Conservation (phyloP, 1,139 yeast genomes). For the Scheffersomyces segobiensis region DNA sequence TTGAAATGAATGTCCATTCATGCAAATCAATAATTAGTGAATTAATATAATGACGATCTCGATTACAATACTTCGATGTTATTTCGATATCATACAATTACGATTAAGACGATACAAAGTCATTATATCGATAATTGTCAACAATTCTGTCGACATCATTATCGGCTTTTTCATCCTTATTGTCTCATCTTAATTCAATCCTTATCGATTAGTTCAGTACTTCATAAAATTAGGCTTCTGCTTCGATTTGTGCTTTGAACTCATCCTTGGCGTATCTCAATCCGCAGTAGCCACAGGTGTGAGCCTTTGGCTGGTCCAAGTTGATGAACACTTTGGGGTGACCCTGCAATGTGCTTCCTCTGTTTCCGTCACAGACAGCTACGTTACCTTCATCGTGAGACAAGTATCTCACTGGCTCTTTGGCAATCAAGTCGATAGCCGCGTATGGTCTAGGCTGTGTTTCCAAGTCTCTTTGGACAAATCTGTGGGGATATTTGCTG, state of each 20-base stretch:
- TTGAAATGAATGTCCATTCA: background rate
- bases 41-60: no score
- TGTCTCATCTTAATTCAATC: background rate
- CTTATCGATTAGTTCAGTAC: background rate
- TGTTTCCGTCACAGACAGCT: constrained; percentile 87
- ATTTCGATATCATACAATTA: constrained; percentile 3
- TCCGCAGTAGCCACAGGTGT: constrained; percentile 81
- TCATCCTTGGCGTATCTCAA: constrained; percentile 61
- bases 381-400: constrained; percentile 49
- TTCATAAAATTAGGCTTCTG: constrained; percentile 6
- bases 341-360: constrained; percentile 68
- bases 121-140: background rate
- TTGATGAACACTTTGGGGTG: constrained; percentile 85
- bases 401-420: constrained; percentile 70
- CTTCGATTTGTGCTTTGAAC: constrained; percentile 40
- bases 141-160: background rate
- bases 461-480: constrained; percentile 67
- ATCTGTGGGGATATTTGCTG: constrained; percentile 58
- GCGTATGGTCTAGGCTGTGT: constrained; percentile 80
- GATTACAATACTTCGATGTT: background rate
- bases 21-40: background rate
- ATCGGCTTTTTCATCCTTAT: background rate
- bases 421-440: constrained; percentile 78
- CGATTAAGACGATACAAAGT: constrained; percentile 7
- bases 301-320: constrained; percentile 71